Evolutionary conservation across 345 rosid genomes (phyloP).

Genomic region (Pelargonium nanum): DNA sequence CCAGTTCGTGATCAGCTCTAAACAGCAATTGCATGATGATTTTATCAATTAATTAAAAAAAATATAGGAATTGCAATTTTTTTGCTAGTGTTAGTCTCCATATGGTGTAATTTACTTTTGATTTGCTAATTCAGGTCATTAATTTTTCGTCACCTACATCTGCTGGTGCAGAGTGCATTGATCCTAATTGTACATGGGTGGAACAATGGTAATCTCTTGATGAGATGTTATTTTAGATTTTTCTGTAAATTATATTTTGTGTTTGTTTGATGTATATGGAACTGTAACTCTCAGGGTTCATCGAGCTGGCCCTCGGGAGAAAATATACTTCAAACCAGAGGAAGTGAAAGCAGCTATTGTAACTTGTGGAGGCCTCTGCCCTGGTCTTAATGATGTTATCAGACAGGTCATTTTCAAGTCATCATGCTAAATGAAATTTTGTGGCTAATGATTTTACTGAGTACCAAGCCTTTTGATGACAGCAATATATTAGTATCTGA

Average conservation of each 20-base stretch:
- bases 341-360: constrained; percentile 86
- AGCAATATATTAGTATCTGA: neutral
- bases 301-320: constrained; percentile 90
- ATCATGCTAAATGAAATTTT: too few species aligned
- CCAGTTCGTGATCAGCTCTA: neutral
- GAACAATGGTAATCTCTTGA: constrained; percentile 63
- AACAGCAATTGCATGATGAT: neutral
- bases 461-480: too few species aligned
- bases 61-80: neutral
- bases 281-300: constrained; percentile 50
- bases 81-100: neutral
- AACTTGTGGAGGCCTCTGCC: constrained; percentile 95
- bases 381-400: constrained; percentile 90
- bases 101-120: neutral
- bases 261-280: too few species aligned
- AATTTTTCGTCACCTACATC: constrained; percentile 62
- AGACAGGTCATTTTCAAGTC: constrained; percentile 48
- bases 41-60: neutral
- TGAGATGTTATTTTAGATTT: neutral
- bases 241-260: neutral
- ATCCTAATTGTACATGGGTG: constrained; percentile 74
- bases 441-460: too few species aligned
- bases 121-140: constrained; percentile 42
- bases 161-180: constrained; percentile 85
- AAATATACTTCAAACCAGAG: constrained; percentile 78